Conservation (phyloP, 1,139 yeast species). For the Martiniozyma asiatica region DNA sequence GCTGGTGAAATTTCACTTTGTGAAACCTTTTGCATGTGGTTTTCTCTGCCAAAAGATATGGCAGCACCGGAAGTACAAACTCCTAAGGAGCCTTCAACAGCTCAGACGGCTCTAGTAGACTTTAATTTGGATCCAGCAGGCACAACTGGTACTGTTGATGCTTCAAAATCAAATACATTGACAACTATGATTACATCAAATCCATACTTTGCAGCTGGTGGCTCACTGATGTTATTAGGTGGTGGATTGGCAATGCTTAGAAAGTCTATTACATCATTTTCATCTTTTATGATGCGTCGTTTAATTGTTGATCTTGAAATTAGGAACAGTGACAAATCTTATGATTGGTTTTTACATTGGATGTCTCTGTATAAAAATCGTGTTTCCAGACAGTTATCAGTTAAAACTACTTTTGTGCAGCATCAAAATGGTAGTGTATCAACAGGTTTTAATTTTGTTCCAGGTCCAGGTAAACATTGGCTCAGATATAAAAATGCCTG, state of each 20-base stretch:
- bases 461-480: slow-evolving; percentile 94
- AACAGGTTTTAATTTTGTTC: slow-evolving; percentile 85
- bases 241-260: slow-evolving; percentile 74
- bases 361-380: slow-evolving; percentile 75
- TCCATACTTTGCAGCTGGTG: slow-evolving; percentile 96
- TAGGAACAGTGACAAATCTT: slow-evolving; percentile 87
- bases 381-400: slow-evolving; percentile 74
- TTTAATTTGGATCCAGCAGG: no score
- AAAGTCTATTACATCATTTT: slow-evolving; percentile 51
- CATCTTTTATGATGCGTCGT: slow-evolving; percentile 66
- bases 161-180: no score
- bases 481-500: slow-evolving; percentile 78
- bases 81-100: no score
- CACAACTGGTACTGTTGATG: no score
- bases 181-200: slow-evolving; percentile 59
- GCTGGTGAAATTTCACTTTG: no score
- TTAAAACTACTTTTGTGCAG: slow-evolving; percentile 76
- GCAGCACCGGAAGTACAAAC: no score
- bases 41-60: no score
- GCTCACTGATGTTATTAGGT: slow-evolving; percentile 90
- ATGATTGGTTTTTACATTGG: slow-evolving; percentile 94
- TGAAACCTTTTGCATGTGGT: no score
- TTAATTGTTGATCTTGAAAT: slow-evolving; percentile 86
- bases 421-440: slow-evolving; percentile 89
- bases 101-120: no score